A percentile compares a stretch with the other conserved stretches of the same genome.
These are phyloP conservation scores for Cyclospora cayetanensis DNA, from an alignment of 169 alveolate species.

Conservation along the genomic window DNA sequence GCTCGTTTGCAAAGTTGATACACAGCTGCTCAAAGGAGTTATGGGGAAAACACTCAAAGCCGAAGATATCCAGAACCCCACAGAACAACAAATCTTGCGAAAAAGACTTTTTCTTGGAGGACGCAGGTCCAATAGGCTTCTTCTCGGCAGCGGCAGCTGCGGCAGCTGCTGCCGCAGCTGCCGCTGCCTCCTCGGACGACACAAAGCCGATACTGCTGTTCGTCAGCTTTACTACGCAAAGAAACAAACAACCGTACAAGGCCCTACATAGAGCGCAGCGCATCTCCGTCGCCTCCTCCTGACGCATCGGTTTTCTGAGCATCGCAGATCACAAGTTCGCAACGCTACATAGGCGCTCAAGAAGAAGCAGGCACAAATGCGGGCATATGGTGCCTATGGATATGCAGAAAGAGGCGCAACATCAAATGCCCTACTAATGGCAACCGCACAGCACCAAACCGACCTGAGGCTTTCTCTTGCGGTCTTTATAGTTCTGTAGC, in stretches of 20 bases:
- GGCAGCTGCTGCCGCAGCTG: not conserved
- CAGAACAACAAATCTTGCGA: slow-evolving; percentile 72
- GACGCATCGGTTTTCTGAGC: slow-evolving; percentile 82
- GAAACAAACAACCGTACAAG: slow-evolving; percentile 94
- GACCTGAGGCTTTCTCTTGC: slow-evolving; percentile 69
- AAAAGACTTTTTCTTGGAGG: not conserved
- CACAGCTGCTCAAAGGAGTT: slow-evolving; percentile 96
- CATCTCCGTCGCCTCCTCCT: slow-evolving; percentile 82
- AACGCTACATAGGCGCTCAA: not conserved
- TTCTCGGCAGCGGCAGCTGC: not conserved
- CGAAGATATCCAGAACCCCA: slow-evolving; percentile 97
- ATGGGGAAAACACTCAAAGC: slow-evolving; percentile 96
- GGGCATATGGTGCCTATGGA: too few relatives aligned
- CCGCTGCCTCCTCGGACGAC: not conserved
- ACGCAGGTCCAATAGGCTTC: not conserved
- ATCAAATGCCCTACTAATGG: too few relatives aligned
- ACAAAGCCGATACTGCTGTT: slow-evolving; percentile 90
- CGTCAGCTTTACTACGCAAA: slow-evolving; percentile 93
- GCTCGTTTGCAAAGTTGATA: slow-evolving; percentile 98
- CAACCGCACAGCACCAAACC: too few relatives aligned
- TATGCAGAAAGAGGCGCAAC: too few relatives aligned
- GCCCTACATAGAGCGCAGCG: slow-evolving; percentile 96
- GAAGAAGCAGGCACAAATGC: too few relatives aligned
- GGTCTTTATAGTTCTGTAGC: slow-evolving; percentile 77
- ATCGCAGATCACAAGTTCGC: not conserved